Evolutionary conservation across 1,284 basidiomycete species (phyloP).

Genomic region (Cryptococcus amylolentus): DNA sequence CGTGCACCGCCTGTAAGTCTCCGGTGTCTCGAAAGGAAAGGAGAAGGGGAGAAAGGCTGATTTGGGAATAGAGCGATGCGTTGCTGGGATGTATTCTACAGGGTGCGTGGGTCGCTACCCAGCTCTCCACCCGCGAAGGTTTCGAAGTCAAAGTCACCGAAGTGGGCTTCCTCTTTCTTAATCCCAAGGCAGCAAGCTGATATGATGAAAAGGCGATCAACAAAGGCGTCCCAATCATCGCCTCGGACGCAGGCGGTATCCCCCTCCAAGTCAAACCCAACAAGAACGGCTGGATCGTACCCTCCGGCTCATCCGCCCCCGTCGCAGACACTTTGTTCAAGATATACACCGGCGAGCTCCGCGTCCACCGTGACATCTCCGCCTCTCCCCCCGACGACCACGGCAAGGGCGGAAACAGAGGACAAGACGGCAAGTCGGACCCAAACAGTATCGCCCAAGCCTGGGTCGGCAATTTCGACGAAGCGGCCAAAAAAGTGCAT

Average conservation of each 20-base stretch:
- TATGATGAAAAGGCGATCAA: constrained; percentile 58
- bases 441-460: constrained; percentile 35
- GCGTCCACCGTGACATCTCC: constrained; percentile 21
- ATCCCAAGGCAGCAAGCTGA: neutral
- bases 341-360: constrained; percentile 63
- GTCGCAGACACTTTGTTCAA: constrained; percentile 71
- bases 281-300: constrained; percentile 74
- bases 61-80: constrained; percentile 15
- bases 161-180: constrained; percentile 16
- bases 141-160: constrained; percentile 92
- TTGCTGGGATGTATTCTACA: constrained; percentile 46
- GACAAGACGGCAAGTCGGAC: constrained; percentile 18
- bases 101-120: constrained; percentile 43
- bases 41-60: neutral
- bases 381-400: too few species aligned
- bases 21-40: too few species aligned
- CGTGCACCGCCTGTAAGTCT: constrained; percentile 41
- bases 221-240: constrained; percentile 75
- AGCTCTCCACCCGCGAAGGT: constrained; percentile 63
- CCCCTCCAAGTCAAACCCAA: constrained; percentile 79
- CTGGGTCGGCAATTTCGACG: constrained; percentile 28
- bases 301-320: constrained; percentile 64
- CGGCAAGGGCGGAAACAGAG: neutral
- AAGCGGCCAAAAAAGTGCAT: constrained; percentile 22
- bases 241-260: constrained; percentile 76